Percentiles rank a stretch among this genome's conserved stretches.
Evolutionary conservation across 2,329 filamentous ascomycete genomes (phyloP).

Genomic region (Alternaria longipes): DNA sequence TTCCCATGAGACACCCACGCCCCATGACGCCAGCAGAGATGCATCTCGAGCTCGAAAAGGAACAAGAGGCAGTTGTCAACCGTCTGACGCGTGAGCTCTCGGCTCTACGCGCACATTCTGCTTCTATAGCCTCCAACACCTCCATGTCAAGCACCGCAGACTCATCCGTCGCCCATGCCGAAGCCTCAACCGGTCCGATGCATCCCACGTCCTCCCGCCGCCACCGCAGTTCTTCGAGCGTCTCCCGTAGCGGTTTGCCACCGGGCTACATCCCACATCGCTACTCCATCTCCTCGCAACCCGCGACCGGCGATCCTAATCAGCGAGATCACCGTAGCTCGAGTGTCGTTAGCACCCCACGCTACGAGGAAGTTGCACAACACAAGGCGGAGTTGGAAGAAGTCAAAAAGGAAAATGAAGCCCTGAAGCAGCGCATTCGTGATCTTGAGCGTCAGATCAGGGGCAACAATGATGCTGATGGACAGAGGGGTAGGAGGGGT

Average conservation of each 20-base stretch:
- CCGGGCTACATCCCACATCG: conserved; percentile 36
- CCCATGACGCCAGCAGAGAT: conserved; percentile 89
- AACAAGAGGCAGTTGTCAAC: conserved; percentile 95
- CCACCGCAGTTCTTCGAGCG: conserved; percentile 65
- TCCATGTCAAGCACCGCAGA: conserved; percentile 55
- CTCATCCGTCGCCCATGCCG: conserved; percentile 53
- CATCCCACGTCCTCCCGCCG: conserved; percentile 64
- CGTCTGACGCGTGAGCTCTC: conserved; percentile 89
- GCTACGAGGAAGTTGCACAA: conserved; percentile 56
- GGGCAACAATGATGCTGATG: conserved; percentile 28
- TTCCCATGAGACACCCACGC: conserved; percentile 82
- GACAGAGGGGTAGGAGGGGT: conserved; percentile 45
- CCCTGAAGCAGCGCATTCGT: conserved; percentile 57
- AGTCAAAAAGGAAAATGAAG: conserved; percentile 61
- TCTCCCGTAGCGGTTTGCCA: conserved; percentile 53
- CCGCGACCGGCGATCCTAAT: conserved; percentile 32
- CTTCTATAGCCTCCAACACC: conserved; percentile 67
- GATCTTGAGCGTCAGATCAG: conserved; percentile 56
- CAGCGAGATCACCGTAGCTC: conserved; percentile 39
- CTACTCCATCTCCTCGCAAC: conserved; percentile 46
- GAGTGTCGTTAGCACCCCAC: conserved; percentile 49
- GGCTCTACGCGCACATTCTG: conserved; percentile 76
- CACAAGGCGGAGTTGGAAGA: conserved; percentile 59
- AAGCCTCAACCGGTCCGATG: conserved; percentile 56
- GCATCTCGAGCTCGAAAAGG: conserved; percentile 89